Percentiles rank a stretch among this genome's conserved stretches.
Evolutionary conservation across 177 flowering plant genomes (phyloP).

Genomic region (Vitis hybrid): DNA sequence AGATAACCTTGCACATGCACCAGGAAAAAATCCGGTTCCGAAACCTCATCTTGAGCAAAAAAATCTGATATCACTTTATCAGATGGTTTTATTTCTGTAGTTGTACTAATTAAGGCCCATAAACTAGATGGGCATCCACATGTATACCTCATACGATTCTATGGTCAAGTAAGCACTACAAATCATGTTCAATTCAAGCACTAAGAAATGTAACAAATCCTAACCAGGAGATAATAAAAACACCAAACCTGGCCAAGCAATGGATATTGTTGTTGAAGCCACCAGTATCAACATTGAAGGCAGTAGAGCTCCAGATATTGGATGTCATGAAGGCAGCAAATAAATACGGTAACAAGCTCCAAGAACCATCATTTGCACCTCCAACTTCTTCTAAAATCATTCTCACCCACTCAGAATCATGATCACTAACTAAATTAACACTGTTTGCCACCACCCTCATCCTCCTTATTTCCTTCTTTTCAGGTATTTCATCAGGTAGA

Average conservation of each 20-base stretch:
- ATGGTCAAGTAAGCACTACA: neutral
- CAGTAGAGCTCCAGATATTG: conserved; percentile 74
- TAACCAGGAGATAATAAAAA: neutral
- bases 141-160: neutral
- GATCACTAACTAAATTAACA: conserved; percentile 57
- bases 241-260: conserved; percentile 77
- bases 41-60: too few relatives aligned
- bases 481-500: conserved; percentile 80
- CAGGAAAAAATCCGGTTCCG: too few relatives aligned
- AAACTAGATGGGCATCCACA: neutral
- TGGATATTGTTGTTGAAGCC: conserved; percentile 93
- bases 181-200: neutral
- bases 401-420: conserved; percentile 87
- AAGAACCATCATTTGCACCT: conserved; percentile 84
- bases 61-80: too few relatives aligned
- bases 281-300: conserved; percentile 82
- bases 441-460: conserved; percentile 71
- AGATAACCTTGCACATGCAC: too few relatives aligned
- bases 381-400: conserved; percentile 78
- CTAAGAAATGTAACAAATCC: neutral
- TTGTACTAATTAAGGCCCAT: neutral
- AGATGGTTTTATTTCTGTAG: neutral
- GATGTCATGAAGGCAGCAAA: conserved; percentile 89
- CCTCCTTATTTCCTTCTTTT: conserved; percentile 75
- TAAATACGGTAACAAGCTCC: conserved; percentile 84